Conservation (phyloP, 495 filamentous ascomycete species). For the Clavariopsis aquatica region DNA sequence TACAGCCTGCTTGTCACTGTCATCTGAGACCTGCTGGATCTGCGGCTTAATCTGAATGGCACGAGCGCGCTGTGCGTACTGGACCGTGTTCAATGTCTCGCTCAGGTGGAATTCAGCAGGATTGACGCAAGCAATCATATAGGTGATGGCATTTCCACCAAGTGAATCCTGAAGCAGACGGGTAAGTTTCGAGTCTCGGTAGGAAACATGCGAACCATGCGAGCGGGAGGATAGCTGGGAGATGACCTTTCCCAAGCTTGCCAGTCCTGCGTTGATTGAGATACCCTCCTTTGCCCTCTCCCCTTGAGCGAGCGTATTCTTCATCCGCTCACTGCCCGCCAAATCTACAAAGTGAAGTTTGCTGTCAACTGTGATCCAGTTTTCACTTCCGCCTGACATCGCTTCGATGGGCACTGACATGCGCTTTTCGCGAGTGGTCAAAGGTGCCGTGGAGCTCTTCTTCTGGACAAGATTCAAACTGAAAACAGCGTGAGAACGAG, state of each 20-base stretch:
- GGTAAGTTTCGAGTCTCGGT: constrained; percentile 95
- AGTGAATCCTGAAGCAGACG: constrained; percentile 95
- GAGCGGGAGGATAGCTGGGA: constrained; percentile 92
- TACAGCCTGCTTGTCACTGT: constrained; percentile 89
- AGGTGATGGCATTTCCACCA: constrained; percentile 97
- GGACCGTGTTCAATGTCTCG: constrained; percentile 95
- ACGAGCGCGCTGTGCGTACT: constrained; percentile 94
- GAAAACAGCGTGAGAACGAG: constrained; percentile 98
- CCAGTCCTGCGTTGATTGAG: constrained; percentile 95
- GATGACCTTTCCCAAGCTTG: constrained; percentile 96
- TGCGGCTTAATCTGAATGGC: constrained; percentile 97
- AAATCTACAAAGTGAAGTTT: constrained; percentile 99
- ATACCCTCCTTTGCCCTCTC: constrained; percentile 97
- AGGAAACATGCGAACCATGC: constrained; percentile 89
- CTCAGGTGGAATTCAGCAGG: constrained; percentile 96
- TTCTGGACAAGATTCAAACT: constrained; percentile 91
- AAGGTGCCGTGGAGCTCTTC: constrained; percentile 59
- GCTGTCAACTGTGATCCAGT: constrained; percentile 86
- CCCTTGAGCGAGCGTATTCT: constrained; percentile 94
- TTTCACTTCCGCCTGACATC: constrained; percentile 63
- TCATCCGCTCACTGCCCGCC: constrained; percentile 93
- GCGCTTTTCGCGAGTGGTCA: constrained; percentile 72
- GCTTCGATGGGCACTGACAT: constrained; percentile 86
- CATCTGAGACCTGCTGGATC: constrained; percentile 88
- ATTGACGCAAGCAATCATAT: constrained; percentile 99